Evolutionary conservation across 345 rosid species (phyloP), one percentile per base, ranked within the genome.

Genomic region (Dipteronia dyeriana): DNA sequence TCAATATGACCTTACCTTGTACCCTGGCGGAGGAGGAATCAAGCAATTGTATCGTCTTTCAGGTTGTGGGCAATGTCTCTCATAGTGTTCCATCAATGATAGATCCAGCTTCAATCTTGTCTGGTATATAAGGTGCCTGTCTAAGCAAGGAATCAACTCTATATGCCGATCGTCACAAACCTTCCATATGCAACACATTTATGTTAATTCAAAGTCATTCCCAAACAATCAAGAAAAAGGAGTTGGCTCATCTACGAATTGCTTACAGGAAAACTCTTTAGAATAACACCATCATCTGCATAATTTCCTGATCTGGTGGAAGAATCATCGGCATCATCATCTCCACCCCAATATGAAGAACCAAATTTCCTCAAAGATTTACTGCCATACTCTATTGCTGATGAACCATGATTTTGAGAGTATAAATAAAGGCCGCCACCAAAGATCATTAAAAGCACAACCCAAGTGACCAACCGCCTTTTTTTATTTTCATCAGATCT

Each of bases 61-160:
- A 43, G 68, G 70, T 22, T 3, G 78, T 1, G 85, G 87, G 73
- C 85, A 84, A 71, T 84, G 85, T 53, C 60, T 60, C 53, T 82
- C 86, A 61, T 86, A 86, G 72, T 86, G 88, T 65, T 83, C 86
- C 85, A 86, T 86, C 82, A 86, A 62, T 68, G 78, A 59, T 17
- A 86, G 75, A 73, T 86, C 81, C 75, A 81, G 78, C 86, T 86
- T 86, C 81, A 83, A 53, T 73, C 84, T 81, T 81, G 80, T 43
- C 61, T 86, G 86, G 75, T 83, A 86, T 64, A 86, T 83, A 12
- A 71, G 78, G 73, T 81, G 60, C 66, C 82, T 79, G 80, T 86
- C 88, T 66, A 86, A 61, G 70, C 86, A 83, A 53, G 88, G 88
- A 77, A 86, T 86, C 68, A 86, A 77, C 75, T 86, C 83, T 8